Conservation (phyloP, 75 land plant species). For the Sequoiadendron giganteum region DNA sequence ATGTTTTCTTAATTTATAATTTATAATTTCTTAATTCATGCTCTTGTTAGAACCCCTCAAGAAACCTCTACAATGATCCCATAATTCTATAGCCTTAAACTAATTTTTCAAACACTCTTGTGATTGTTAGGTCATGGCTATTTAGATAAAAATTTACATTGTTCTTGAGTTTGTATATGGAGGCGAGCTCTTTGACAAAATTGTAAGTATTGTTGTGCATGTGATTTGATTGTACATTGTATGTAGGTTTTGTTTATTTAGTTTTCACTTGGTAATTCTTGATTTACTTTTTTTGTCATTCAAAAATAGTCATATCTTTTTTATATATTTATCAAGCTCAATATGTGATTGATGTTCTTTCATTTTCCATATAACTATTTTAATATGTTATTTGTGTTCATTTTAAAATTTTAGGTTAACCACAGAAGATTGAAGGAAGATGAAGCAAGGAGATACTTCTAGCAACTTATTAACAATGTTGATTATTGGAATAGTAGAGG, state of each 20-base stretch:
- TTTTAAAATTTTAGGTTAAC: constrained; percentile 37
- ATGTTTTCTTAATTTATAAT: too few species aligned
- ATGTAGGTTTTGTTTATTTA: not conserved
- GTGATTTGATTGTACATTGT: not conserved
- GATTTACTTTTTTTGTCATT: not conserved
- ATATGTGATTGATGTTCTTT: not conserved
- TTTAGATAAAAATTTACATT: constrained; percentile 33
- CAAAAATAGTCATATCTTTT: not conserved
- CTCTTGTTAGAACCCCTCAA: too few species aligned
- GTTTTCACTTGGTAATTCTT: not conserved
- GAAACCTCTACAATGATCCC: too few species aligned
- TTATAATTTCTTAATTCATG: too few species aligned
- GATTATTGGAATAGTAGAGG: constrained; percentile 70
- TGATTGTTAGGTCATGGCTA: constrained; percentile 33
- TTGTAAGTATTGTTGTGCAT: constrained; percentile 18
- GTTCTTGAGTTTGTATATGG: constrained; percentile 38
- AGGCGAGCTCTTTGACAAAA: constrained; percentile 41
- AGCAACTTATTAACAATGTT: constrained; percentile 62
- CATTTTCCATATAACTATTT: not conserved
- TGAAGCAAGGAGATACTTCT: constrained; percentile 60
- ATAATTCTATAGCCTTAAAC: not conserved
- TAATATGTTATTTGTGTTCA: not conserved
- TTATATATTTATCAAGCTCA: not conserved
- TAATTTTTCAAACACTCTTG: not conserved
- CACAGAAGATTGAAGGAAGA: constrained; percentile 53